Percentiles rank a stretch among this genome's conserved stretches.
phyloP scores from a whole-genome alignment of 2,329 filamentous ascomycete species.

The Rasamsonia emersonii region DNA sequence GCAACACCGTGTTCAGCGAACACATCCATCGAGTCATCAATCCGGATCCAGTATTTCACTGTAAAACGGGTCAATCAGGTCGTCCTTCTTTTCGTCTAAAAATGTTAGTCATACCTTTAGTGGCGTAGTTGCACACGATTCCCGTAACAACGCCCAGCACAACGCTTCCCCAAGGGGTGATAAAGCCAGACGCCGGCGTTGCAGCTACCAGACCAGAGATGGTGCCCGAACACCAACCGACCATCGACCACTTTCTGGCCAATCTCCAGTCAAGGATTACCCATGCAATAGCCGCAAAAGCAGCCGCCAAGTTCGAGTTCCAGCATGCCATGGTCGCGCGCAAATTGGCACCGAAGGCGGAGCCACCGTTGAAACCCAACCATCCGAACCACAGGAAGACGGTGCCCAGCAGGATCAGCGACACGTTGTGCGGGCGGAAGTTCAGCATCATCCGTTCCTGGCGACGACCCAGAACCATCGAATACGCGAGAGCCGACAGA shows the following conservation, averaged over 20 bases:
- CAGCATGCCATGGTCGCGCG: conserved; percentile 94
- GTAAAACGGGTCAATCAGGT: conserved; percentile 9
- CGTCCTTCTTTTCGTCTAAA: no score
- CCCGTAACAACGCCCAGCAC: conserved; percentile 54
- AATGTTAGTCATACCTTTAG: conserved; percentile 66
- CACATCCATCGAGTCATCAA: conserved; percentile 83
- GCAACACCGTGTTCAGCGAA: conserved; percentile 85
- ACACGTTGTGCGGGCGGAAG: conserved; percentile 98
- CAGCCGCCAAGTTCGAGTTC: conserved; percentile 91
- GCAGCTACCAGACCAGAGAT: conserved; percentile 84
- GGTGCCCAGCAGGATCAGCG: conserved; percentile 89
- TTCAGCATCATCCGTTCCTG: conserved; percentile 99
- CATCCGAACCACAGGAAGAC: conserved; percentile 97
- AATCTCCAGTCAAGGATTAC: conserved; percentile 91
- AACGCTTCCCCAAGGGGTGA: conserved; percentile 58
- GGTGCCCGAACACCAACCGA: conserved; percentile 84
- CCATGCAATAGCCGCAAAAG: conserved; percentile 89
- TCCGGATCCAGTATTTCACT: conserved; percentile 65
- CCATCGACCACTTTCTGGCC: conserved; percentile 88
- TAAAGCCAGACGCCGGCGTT: conserved; percentile 72
- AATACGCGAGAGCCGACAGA: conserved; percentile 88
- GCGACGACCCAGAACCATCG: conserved; percentile 85
- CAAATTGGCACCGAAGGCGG: conserved; percentile 85
- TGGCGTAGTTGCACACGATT: conserved; percentile 71
- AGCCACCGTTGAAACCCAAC: conserved; percentile 98